phyloP scores from a whole-genome alignment of 75 land plant species.

The Isoetes taiwanensis region DNA sequence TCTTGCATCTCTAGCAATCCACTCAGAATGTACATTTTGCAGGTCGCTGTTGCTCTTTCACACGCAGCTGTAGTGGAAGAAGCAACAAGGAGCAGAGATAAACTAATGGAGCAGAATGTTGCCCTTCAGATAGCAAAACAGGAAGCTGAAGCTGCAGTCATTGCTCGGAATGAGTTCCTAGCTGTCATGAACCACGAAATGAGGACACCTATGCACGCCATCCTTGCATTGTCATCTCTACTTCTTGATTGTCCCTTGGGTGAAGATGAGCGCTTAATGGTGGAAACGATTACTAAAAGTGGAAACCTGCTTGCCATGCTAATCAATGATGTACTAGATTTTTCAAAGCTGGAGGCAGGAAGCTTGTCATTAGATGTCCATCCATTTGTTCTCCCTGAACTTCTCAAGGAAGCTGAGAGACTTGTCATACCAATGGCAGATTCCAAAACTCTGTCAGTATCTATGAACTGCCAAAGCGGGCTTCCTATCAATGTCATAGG shows the following conservation, averaged over 20 bases:
- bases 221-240: constrained; percentile 52
- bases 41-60: constrained; percentile 81
- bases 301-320: constrained; percentile 44
- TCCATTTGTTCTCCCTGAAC: constrained; percentile 39
- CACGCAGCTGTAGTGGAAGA: constrained; percentile 86
- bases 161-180: constrained; percentile 59
- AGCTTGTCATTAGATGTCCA: constrained; percentile 35
- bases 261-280: constrained; percentile 37
- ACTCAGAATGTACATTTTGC: background rate
- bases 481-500: constrained; percentile 53
- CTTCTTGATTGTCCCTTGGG: constrained; percentile 38
- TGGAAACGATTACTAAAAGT: constrained; percentile 50
- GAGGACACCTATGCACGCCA: constrained; percentile 73
- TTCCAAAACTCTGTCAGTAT: constrained; percentile 30
- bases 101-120: constrained; percentile 48
- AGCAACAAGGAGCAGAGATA: constrained; percentile 54
- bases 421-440: constrained; percentile 46
- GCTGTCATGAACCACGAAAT: constrained; percentile 71
- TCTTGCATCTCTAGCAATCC: background rate
- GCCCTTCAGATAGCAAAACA: constrained; percentile 39
- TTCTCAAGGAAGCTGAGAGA: constrained; percentile 47
- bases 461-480: constrained; percentile 31
- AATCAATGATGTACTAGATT: constrained; percentile 59
- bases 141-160: constrained; percentile 60
- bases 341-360: constrained; percentile 38